phyloP scores from a whole-genome alignment of 2,329 filamentous ascomycete species.

The Cordyceps cateniannulata region DNA sequence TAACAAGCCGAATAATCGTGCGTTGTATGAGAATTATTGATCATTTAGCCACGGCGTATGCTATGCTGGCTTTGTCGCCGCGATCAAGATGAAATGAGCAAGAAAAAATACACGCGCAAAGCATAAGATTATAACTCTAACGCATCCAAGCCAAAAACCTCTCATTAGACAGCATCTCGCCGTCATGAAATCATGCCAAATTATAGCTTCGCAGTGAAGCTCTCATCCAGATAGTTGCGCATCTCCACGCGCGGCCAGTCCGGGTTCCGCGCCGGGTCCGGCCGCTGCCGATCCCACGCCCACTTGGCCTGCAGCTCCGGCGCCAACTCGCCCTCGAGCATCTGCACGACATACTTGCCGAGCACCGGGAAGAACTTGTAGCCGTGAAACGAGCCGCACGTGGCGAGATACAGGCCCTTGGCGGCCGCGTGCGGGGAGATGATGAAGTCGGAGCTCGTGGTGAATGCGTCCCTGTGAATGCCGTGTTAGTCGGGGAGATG shows the following conservation, averaged over 20 bases:
- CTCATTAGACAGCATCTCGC: no score
- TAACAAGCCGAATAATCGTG: no score
- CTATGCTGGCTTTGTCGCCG: no score
- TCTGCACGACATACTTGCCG: slow-evolving; percentile 55
- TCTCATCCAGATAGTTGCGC: slow-evolving; percentile 38
- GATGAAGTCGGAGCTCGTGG: slow-evolving; percentile 54
- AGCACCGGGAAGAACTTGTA: slow-evolving; percentile 63
- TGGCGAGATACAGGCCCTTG: slow-evolving; percentile 53
- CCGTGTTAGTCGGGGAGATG: not conserved
- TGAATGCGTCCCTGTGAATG: slow-evolving; percentile 54
- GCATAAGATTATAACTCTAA: no score
- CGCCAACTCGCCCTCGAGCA: slow-evolving; percentile 41
- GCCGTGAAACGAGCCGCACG: slow-evolving; percentile 60
- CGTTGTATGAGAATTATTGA: no score
- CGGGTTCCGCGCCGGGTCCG: slow-evolving; percentile 43
- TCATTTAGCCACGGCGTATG: no score
- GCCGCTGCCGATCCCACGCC: slow-evolving; percentile 55
- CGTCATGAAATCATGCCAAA: not conserved
- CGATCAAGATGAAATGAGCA: no score
- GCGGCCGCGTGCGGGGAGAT: slow-evolving; percentile 49
- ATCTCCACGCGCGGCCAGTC: slow-evolving; percentile 54
- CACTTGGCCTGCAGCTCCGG: slow-evolving; percentile 40
- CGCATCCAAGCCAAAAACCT: no score
- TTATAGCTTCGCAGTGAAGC: slow-evolving; percentile 22
- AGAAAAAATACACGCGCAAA: no score